Conservation (phyloP, 306 rosid genomes). For the Cicer yamashitae region DNA sequence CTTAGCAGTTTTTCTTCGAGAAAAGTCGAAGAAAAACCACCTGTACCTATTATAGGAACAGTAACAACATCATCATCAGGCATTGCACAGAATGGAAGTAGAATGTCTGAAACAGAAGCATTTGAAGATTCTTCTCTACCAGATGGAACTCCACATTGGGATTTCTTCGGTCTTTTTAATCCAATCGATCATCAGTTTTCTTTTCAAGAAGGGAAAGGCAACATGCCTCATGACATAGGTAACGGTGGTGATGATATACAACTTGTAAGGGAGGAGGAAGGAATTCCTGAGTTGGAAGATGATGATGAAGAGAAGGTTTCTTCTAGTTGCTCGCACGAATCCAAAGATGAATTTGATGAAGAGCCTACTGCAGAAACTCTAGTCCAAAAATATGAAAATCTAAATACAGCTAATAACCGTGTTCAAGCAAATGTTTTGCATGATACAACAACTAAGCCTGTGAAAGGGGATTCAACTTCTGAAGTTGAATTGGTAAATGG, state of each 20-base stretch:
- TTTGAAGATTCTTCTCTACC: conserved; percentile 66
- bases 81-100: conserved; percentile 51
- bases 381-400: conserved; percentile 77
- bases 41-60: conserved; percentile 61
- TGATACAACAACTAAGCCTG: conserved; percentile 49
- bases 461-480: conserved; percentile 54
- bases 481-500: conserved; percentile 60
- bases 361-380: conserved; percentile 74
- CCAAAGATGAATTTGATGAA: conserved; percentile 84
- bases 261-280: conserved; percentile 68
- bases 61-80: conserved; percentile 74
- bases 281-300: conserved; percentile 76
- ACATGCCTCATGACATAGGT: conserved; percentile 51
- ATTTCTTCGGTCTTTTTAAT: conserved; percentile 83
- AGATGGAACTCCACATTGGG: conserved; percentile 75
- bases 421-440: conserved; percentile 55
- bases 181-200: conserved; percentile 76
- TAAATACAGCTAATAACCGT: conserved; percentile 61
- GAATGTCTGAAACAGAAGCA: conserved; percentile 52
- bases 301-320: conserved; percentile 70
- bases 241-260: conserved; percentile 57
- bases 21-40: conserved; percentile 72
- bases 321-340: conserved; percentile 59
- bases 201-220: conserved; percentile 65
- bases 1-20: conserved; percentile 57